Conservation (phyloP, 768 basidiomycete genomes). For the Harrya chromipes region DNA sequence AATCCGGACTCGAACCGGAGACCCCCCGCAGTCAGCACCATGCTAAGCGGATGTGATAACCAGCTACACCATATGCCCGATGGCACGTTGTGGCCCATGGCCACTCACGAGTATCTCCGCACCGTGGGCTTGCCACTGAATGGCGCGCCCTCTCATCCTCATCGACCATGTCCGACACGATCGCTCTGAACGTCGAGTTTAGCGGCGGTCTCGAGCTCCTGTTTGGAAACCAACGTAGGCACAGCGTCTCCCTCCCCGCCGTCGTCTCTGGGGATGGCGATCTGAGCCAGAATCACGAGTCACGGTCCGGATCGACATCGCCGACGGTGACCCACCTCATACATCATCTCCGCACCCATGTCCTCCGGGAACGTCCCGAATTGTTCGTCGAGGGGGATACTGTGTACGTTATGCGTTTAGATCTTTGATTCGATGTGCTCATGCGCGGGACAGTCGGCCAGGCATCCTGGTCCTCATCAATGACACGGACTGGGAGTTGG, state of each 20-base stretch:
- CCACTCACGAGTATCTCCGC: too few relatives aligned
- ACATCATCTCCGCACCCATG: slow-evolving; percentile 67
- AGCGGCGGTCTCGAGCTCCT: slow-evolving; percentile 84
- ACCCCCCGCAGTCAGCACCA: slow-evolving; percentile 35
- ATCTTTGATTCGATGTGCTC: not conserved
- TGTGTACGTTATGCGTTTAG: slow-evolving; percentile 56
- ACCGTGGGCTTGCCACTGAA: too few relatives aligned
- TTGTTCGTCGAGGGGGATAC: slow-evolving; percentile 85
- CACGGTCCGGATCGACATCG: not conserved
- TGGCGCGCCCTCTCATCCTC: too few relatives aligned
- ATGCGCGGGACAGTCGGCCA: slow-evolving; percentile 64
- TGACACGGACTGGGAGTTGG: slow-evolving; percentile 96
- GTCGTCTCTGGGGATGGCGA: slow-evolving; percentile 27
- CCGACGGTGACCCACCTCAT: slow-evolving; percentile 72
- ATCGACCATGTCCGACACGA: slow-evolving; percentile 4
- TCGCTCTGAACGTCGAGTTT: slow-evolving; percentile 65
- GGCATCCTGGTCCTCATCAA: slow-evolving; percentile 97
- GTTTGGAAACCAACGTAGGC: slow-evolving; percentile 66
- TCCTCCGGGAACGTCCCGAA: slow-evolving; percentile 83
- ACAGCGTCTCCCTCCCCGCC: slow-evolving; percentile 54
- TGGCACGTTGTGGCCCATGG: too few relatives aligned
- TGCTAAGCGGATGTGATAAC: slow-evolving; percentile 42
- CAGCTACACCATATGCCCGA: slow-evolving; percentile 41
- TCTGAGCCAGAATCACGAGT: too few relatives aligned
- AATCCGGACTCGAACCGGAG: slow-evolving; percentile 41